Percentiles rank a stretch among this genome's conserved stretches.
Conservation (phyloP, 495 filamentous ascomycete species). For the Trichoderma reesei region DNA sequence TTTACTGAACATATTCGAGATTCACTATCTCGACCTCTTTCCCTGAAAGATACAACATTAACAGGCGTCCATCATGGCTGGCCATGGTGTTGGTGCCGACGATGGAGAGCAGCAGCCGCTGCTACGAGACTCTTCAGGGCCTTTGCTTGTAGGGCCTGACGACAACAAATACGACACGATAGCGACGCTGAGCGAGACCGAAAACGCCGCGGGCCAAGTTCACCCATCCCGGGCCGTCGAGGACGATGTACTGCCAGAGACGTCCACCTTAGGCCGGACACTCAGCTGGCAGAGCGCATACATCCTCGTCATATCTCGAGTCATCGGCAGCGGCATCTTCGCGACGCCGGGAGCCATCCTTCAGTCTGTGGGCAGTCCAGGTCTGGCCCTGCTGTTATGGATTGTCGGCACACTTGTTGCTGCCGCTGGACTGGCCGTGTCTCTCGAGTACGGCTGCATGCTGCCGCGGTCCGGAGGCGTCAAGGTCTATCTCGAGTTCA, state of each 20-base stretch:
- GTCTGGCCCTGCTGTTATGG: conserved; percentile 56
- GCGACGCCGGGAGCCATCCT: conserved; percentile 61
- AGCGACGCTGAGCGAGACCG: background rate
- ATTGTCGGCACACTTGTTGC: conserved; percentile 50
- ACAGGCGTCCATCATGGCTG: background rate
- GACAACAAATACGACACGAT: background rate
- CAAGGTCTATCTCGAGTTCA: conserved; percentile 72
- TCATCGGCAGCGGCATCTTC: conserved; percentile 70
- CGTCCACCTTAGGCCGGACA: conserved; percentile 51
- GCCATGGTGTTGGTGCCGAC: background rate
- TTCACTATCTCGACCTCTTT: background rate
- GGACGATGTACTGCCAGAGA: conserved; percentile 52
- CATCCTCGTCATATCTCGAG: conserved; percentile 65
- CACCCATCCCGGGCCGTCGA: background rate
- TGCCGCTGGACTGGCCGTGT: conserved; percentile 49
- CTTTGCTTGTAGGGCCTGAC: background rate
- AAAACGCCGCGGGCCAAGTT: background rate
- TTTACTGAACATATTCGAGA: too few relatives aligned
- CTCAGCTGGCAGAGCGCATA: conserved; percentile 60
- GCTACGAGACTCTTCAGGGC: background rate
- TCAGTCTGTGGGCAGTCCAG: conserved; percentile 57
- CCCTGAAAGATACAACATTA: background rate
- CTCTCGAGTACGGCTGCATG: conserved; percentile 64
- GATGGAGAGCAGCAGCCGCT: background rate
- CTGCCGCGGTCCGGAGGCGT: conserved; percentile 59